Evolutionary conservation across 2,329 filamentous ascomycete genomes (phyloP).

Genomic region (Escovopsis sp.): DNA sequence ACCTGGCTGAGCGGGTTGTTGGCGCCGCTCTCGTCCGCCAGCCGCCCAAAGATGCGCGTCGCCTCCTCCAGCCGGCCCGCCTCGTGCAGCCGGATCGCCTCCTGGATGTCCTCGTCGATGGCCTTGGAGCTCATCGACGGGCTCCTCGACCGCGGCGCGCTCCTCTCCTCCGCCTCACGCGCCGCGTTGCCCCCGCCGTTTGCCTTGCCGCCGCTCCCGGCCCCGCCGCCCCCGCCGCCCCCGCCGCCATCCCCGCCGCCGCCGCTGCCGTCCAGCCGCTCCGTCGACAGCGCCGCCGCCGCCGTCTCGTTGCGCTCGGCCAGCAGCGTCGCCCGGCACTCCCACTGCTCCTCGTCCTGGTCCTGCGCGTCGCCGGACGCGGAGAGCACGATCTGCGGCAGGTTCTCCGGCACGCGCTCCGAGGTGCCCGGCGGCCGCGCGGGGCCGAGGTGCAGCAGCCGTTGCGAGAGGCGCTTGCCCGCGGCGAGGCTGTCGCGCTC

Average conservation of each 20-base stretch:
- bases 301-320: constrained; percentile 46
- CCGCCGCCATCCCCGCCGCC: constrained; percentile 4
- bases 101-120: constrained; percentile 64
- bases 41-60: constrained; percentile 68
- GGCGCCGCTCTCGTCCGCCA: constrained; percentile 70
- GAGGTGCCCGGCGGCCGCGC: constrained; percentile 34
- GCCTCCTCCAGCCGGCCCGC: constrained; percentile 62
- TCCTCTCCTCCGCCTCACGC: too few species aligned
- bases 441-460: constrained; percentile 55
- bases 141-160: constrained; percentile 6
- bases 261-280: constrained; percentile 3
- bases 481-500: too few species aligned
- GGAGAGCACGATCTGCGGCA: constrained; percentile 54
- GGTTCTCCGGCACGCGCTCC: constrained; percentile 60
- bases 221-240: constrained; percentile 4
- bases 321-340: constrained; percentile 81
- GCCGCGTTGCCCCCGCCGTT: constrained; percentile 13
- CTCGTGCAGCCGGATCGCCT: constrained; percentile 91
- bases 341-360: constrained; percentile 64
- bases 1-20: constrained; percentile 95
- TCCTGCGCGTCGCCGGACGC: constrained; percentile 22
- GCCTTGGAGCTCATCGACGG: constrained; percentile 21
- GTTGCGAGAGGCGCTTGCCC: constrained; percentile 45
- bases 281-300: constrained; percentile 9
- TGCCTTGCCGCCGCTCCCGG: too few species aligned